phyloP scores from a whole-genome alignment of 2,329 filamentous ascomycete species.

The Fusarium papillatum region DNA sequence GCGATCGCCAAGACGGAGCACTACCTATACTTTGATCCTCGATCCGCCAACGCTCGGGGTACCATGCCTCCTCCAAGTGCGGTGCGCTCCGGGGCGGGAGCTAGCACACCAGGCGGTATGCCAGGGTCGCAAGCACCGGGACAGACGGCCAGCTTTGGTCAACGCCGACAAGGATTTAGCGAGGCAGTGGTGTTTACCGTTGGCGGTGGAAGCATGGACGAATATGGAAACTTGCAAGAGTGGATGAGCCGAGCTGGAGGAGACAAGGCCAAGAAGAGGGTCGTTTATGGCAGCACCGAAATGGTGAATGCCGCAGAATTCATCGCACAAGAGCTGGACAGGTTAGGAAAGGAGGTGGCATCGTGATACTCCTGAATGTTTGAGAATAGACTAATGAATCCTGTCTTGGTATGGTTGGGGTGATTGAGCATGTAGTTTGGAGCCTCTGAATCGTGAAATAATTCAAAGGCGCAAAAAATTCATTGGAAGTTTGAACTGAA shows the following conservation, averaged over 20 bases:
- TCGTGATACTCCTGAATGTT: constrained; percentile 40
- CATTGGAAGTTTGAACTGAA: background rate
- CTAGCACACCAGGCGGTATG: constrained; percentile 61
- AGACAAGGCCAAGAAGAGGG: constrained; percentile 78
- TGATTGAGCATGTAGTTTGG: background rate
- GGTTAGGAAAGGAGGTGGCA: constrained; percentile 69
- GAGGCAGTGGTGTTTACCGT: constrained; percentile 96
- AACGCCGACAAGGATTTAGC: constrained; percentile 88
- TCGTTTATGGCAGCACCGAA: constrained; percentile 96
- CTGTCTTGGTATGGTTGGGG: background rate
- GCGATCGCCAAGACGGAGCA: constrained; percentile 97
- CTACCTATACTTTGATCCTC: constrained; percentile 97
- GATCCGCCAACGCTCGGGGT: constrained; percentile 92
- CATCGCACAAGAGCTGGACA: constrained; percentile 73
- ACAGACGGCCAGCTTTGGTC: constrained; percentile 88
- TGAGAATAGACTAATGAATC: constrained; percentile 40
- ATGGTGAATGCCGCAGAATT: constrained; percentile 79
- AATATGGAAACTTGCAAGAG: constrained; percentile 97
- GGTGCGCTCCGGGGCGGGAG: constrained; percentile 59
- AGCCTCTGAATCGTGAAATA: background rate
- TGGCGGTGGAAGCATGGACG: constrained; percentile 97
- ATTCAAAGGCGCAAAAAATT: background rate
- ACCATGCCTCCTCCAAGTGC: constrained; percentile 87
- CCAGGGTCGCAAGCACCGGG: constrained; percentile 68
- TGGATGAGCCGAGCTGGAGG: constrained; percentile 87